Conservation (phyloP, 176 grass and related monocot species). For the Triticum dicoccoides region DNA sequence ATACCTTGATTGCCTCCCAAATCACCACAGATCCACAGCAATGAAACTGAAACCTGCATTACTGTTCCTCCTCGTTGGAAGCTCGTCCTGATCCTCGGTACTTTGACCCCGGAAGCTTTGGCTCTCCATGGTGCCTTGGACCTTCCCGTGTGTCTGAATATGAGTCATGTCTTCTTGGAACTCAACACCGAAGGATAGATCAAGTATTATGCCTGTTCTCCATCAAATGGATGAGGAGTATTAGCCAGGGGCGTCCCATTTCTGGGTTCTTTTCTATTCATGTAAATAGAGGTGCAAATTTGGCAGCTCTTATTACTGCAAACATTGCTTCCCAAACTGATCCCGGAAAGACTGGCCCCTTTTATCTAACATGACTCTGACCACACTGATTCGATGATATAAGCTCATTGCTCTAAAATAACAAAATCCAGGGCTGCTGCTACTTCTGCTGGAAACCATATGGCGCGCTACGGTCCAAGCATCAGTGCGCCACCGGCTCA, state of each 20-base stretch:
- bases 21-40: background rate
- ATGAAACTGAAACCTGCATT: background rate
- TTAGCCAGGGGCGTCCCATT: background rate
- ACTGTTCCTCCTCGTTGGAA: background rate
- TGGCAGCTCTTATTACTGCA: background rate
- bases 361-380: background rate
- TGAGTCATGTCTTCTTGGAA: too few relatives aligned
- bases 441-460: background rate
- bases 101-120: background rate
- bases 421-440: background rate
- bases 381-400: background rate
- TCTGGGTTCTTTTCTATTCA: too few relatives aligned
- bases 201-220: background rate
- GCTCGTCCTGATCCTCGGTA: too few relatives aligned
- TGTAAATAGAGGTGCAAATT: background rate
- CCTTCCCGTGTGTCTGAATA: too few relatives aligned
- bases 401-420: background rate
- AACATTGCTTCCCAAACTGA: too few relatives aligned
- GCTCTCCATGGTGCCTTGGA: too few relatives aligned
- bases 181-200: too few relatives aligned
- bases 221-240: background rate
- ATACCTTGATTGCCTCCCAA: background rate
- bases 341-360: too few relatives aligned
- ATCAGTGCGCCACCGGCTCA: background rate
- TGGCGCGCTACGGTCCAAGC: background rate